phyloP scores from a whole-genome alignment of 768 basidiomycete species.

The Kwoniella pini region DNA sequence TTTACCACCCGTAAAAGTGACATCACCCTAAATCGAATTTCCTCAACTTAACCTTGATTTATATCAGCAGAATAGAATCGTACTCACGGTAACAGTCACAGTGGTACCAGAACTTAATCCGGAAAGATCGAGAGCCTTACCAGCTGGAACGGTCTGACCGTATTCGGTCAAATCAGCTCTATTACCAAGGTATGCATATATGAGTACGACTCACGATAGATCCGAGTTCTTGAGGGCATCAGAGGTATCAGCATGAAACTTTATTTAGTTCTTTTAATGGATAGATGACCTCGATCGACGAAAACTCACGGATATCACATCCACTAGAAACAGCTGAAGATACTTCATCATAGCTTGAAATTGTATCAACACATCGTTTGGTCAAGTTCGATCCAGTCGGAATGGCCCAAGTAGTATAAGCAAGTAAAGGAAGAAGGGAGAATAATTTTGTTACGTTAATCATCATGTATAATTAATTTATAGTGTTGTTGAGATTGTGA shows the following conservation, averaged over 20 bases:
- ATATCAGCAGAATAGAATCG: not conserved
- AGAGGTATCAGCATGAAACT: too few relatives aligned
- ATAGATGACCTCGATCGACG: not conserved
- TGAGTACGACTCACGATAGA: not conserved
- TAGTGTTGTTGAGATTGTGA: too few relatives aligned
- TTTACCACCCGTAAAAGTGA: slow-evolving; percentile 2
- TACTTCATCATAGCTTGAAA: slow-evolving; percentile 9
- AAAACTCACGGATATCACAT: slow-evolving; percentile 8
- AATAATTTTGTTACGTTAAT: not conserved
- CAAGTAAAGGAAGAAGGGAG: not conserved
- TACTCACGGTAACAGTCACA: slow-evolving; percentile 9
- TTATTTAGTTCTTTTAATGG: too few relatives aligned
- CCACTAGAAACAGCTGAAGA: not conserved
- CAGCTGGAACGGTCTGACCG: slow-evolving; percentile 15
- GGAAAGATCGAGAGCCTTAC: slow-evolving; percentile 12
- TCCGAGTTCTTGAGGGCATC: not conserved
- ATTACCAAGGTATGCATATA: too few relatives aligned
- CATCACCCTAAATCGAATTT: slow-evolving; percentile 3
- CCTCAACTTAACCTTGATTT: not conserved
- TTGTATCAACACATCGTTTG: not conserved
- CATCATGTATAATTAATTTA: not conserved
- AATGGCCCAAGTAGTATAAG: not conserved
- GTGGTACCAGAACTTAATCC: not conserved
- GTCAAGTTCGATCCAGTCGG: not conserved
- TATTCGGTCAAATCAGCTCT: too few relatives aligned